phyloP scores from a whole-genome alignment of 257 asterid genomes.

The Fraxinus americana region DNA sequence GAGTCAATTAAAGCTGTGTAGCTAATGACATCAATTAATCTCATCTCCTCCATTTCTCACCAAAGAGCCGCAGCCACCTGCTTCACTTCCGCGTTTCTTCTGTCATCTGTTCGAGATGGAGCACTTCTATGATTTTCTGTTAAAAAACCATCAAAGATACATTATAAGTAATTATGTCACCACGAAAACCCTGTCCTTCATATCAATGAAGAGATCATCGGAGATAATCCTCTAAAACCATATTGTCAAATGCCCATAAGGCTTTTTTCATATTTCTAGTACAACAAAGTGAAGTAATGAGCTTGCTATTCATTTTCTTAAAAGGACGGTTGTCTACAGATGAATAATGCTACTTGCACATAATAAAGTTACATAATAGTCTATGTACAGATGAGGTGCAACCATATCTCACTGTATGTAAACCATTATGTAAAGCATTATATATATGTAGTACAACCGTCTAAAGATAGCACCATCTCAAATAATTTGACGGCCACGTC shows the following conservation, averaged over 20 bases:
- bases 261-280: slow-evolving; percentile 72
- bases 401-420: too few species aligned
- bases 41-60: slow-evolving; percentile 57
- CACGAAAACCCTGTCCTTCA: slow-evolving; percentile 63
- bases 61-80: slow-evolving; percentile 30
- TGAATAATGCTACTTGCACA: background rate
- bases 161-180: slow-evolving; percentile 75
- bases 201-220: slow-evolving; percentile 57
- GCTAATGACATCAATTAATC: slow-evolving; percentile 56
- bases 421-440: too few species aligned
- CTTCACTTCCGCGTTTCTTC: slow-evolving; percentile 25
- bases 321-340: slow-evolving; percentile 46
- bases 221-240: slow-evolving; percentile 51
- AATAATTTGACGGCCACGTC: slow-evolving; percentile 46
- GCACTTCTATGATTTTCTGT: slow-evolving; percentile 37
- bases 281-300: slow-evolving; percentile 63
- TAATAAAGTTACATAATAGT: too few species aligned
- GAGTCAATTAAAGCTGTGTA: slow-evolving; percentile 75
- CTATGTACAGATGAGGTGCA: too few species aligned
- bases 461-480: slow-evolving; percentile 38
- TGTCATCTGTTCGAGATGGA: slow-evolving; percentile 20
- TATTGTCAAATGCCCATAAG: slow-evolving; percentile 49
- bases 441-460: background rate
- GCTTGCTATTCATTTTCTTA: slow-evolving; percentile 45
- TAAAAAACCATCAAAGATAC: slow-evolving; percentile 59